Evolutionary conservation across 441 rosid species (phyloP), one percentile per base, ranked within the genome.

Genomic region (Adansonia grandidieri): DNA sequence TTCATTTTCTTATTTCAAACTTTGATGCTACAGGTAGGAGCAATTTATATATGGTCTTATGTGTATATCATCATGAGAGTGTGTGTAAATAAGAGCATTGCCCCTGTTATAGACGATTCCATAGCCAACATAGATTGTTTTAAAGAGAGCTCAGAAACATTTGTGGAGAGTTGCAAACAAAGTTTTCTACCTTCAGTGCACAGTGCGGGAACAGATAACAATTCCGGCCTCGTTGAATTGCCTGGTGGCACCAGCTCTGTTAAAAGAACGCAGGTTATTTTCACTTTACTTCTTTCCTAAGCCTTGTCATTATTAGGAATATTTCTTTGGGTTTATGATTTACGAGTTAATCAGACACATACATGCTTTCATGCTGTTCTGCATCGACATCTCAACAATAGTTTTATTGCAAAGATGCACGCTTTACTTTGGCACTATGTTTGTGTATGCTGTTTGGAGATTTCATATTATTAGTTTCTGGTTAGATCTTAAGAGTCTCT

Each of bases 111-210:
- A 54, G 17, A 15, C 1, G 64, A 14, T 4, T 47, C 20, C 19
- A 44, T 37, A 3, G 57, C 54, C 15, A 9, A 54, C 24, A 50
- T 19, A 66, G 54, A 28, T 61, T n/a, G 68, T 0, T 58, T 57
- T 47, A 76, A 76, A 51, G 54, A 40, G n/a, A 62, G 58, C 8
- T 54, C 73, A 2, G 14, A 67, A 54, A 45, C 5, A 4, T 1
- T 0, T 22, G 17, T 45, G 11, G 87, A 66, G 14, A 84, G 80
- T 74, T 79, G 69, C 79, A 87, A 78, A 44, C 87, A 85, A 50
- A 87, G 91, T 40, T 66, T 89, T 68, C 90, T 93, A 64, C 65
- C 91, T 75, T 77, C 86, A 9, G 84, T 78, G 45, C 79, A 76
- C 44, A 61, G 14, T 50, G 24, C 1, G 6, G 56, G 56, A 19